A percentile compares a stretch with the other conserved stretches of the same genome.
These are phyloP conservation scores for Candida jianshihensis DNA, from an alignment of 805 yeast genomes.

Conservation along the genomic window DNA sequence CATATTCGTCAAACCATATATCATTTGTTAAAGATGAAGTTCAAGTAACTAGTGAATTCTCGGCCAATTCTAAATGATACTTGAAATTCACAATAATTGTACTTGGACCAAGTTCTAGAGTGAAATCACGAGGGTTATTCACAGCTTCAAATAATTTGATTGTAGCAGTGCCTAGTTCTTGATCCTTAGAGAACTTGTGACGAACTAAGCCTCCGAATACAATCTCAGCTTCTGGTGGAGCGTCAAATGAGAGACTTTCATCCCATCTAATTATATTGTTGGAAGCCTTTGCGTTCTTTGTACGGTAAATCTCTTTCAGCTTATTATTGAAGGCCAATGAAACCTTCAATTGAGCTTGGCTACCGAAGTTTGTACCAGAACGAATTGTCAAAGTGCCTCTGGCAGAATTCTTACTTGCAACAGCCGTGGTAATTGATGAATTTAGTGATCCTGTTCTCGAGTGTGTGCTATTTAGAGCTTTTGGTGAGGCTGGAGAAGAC, in stretches of 20 bases:
- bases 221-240: constrained; percentile 53
- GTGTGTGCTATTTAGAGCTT: constrained; percentile 7
- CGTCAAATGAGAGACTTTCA: constrained; percentile 62
- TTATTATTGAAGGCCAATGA: constrained; percentile 38
- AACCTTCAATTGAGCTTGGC: constrained; percentile 46
- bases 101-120: constrained; percentile 33
- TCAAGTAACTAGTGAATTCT: neutral
- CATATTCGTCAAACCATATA: constrained; percentile 23
- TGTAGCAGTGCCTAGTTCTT: constrained; percentile 53
- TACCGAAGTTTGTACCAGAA: constrained; percentile 37
- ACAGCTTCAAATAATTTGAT: constrained; percentile 44
- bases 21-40: neutral
- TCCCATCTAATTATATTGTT: constrained; percentile 45
- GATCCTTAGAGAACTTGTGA: constrained; percentile 67
- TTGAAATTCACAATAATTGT: constrained; percentile 36
- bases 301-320: constrained; percentile 54
- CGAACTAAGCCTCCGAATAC: constrained; percentile 56
- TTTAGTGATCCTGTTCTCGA: constrained; percentile 16
- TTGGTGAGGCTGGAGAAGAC: constrained; percentile 4
- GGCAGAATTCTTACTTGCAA: constrained; percentile 15
- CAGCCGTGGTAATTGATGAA: constrained; percentile 17
- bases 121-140: constrained; percentile 37
- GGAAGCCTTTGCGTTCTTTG: constrained; percentile 48
- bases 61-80: constrained; percentile 21
- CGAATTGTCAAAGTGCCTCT: constrained; percentile 47